phyloP scores from a whole-genome alignment of 352 stramenopile species.

The Pythium volutum region DNA sequence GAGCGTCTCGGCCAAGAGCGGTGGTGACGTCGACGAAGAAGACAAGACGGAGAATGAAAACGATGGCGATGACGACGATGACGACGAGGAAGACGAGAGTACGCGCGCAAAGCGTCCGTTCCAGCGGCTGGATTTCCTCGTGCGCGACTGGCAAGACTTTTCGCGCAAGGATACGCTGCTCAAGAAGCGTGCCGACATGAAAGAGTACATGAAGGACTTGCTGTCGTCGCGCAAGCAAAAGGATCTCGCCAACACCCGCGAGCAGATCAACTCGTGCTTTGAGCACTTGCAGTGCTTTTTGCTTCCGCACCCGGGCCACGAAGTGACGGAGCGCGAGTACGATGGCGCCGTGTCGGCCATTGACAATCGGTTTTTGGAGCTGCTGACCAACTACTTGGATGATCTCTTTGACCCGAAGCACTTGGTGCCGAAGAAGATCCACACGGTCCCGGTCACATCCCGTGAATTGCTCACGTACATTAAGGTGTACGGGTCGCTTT shows the following conservation, averaged over 20 bases:
- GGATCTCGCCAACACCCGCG: conserved; percentile 91
- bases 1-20: conserved; percentile 33
- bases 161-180: conserved; percentile 86
- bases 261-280: conserved; percentile 98
- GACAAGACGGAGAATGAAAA: conserved; percentile 12
- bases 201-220: conserved; percentile 92
- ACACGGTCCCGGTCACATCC: conserved; percentile 91
- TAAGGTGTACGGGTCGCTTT: conserved; percentile 95
- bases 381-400: conserved; percentile 95
- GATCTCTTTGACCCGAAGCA: conserved; percentile 91
- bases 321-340: conserved; percentile 97
- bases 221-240: conserved; percentile 91
- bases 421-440: conserved; percentile 93
- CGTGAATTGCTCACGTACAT: conserved; percentile 96
- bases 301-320: conserved; percentile 95
- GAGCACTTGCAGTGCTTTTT: conserved; percentile 94
- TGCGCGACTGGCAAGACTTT: conserved; percentile 99
- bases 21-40: conserved; percentile 16
- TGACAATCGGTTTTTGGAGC: conserved; percentile 90
- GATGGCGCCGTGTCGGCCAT: conserved; percentile 94
- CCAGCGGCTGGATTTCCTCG: conserved; percentile 98
- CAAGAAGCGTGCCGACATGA: conserved; percentile 92
- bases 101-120: conserved; percentile 78
- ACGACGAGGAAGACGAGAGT: conserved; percentile 32
- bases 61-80: conserved; percentile 14